Percentiles rank a stretch among this genome's conserved stretches.
phyloP scores from a whole-genome alignment of 1,284 basidiomycete genomes.

The Cryptococcus sp. region DNA sequence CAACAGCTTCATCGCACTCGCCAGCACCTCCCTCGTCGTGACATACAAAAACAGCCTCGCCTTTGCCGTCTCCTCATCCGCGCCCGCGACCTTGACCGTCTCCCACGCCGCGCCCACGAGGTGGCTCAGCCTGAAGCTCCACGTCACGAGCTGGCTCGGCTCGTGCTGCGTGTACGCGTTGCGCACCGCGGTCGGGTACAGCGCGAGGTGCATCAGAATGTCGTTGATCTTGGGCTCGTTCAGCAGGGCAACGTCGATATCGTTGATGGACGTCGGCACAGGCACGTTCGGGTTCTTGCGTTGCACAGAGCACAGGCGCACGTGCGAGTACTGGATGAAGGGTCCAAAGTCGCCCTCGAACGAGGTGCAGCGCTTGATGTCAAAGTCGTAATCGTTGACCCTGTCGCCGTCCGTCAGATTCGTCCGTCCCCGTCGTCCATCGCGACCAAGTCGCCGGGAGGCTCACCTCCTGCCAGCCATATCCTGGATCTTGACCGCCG shows the following conservation, averaged over 20 bases:
- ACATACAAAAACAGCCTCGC: slow-evolving; percentile 91
- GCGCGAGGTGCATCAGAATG: slow-evolving; percentile 77
- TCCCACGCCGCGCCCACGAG: slow-evolving; percentile 50
- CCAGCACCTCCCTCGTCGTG: slow-evolving; percentile 82
- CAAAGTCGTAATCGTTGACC: slow-evolving; percentile 95
- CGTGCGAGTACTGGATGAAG: slow-evolving; percentile 95
- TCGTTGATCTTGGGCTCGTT: slow-evolving; percentile 75
- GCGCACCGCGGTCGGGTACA: slow-evolving; percentile 87
- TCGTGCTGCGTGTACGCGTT: slow-evolving; percentile 81
- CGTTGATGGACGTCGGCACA: slow-evolving; percentile 62
- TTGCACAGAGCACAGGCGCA: slow-evolving; percentile 85
- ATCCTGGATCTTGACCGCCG: slow-evolving; percentile 97
- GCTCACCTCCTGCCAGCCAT: slow-evolving; percentile 85
- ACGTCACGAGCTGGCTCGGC: slow-evolving; percentile 76
- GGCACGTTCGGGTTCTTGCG: slow-evolving; percentile 86
- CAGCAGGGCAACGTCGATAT: slow-evolving; percentile 69
- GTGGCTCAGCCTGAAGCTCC: slow-evolving; percentile 52
- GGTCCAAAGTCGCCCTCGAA: slow-evolving; percentile 96
- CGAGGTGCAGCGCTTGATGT: slow-evolving; percentile 90
- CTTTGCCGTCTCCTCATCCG: slow-evolving; percentile 64
- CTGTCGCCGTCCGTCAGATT: slow-evolving; percentile 51
- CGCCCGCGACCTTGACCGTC: slow-evolving; percentile 69
- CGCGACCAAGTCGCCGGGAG: slow-evolving; percentile 9
- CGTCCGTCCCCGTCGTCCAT: too few relatives aligned
- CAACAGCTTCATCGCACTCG: slow-evolving; percentile 78